Evolutionary conservation across 78 protist species (phyloP).

Genomic region (Isochrysis galbana): DNA sequence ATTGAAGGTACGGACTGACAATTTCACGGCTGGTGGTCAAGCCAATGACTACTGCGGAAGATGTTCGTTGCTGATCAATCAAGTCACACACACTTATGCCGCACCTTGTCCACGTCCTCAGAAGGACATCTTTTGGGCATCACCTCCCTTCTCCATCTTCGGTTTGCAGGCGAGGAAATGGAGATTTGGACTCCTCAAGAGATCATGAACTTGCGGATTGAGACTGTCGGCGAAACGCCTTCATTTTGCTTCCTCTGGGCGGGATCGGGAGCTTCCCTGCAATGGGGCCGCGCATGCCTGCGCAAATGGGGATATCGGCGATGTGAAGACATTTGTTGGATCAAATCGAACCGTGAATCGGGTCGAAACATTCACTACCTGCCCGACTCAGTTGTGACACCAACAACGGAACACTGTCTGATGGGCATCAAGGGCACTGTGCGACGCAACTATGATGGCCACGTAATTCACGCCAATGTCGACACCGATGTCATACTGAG

Average conservation of each 20-base stretch:
- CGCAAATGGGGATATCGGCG: conserved; percentile 51
- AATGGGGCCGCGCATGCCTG: conserved; percentile 31
- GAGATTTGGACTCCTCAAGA: conserved; percentile 25
- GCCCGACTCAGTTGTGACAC: neutral
- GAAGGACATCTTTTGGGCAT: too few relatives aligned
- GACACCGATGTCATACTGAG: conserved; percentile 42
- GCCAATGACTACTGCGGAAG: too few relatives aligned
- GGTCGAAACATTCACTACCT: neutral
- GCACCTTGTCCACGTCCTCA: too few relatives aligned
- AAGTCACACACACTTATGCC: too few relatives aligned
- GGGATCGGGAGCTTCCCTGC: conserved; percentile 14
- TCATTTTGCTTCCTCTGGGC: conserved; percentile 36
- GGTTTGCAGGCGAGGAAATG: neutral
- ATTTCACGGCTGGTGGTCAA: too few relatives aligned
- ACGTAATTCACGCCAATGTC: conserved; percentile 45
- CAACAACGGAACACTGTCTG: conserved; percentile 45
- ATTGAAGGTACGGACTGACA: neutral
- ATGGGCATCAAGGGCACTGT: conserved; percentile 45
- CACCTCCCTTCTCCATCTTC: too few relatives aligned
- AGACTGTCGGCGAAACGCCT: conserved; percentile 17
- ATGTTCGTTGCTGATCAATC: too few relatives aligned
- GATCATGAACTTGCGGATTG: conserved; percentile 15
- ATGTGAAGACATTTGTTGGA: conserved; percentile 54
- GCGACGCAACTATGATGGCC: conserved; percentile 21
- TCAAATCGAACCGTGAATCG: conserved; percentile 31